Evolutionary conservation across 148 eudicot species (phyloP), one percentile per base, ranked within the genome.

Genomic region (Spergularia bocconei): DNA sequence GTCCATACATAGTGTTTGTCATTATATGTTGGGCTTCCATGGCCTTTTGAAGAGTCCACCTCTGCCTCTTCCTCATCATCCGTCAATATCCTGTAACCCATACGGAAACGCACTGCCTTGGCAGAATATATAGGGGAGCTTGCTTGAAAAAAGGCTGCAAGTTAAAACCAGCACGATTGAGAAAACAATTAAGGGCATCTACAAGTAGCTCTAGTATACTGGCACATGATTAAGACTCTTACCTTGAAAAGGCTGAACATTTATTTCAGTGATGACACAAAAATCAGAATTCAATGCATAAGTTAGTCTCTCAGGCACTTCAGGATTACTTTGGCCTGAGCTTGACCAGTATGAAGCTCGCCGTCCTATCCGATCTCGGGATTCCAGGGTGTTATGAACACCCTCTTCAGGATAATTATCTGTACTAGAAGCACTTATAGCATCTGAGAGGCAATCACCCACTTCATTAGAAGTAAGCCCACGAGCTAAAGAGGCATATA

Each of bases 281-380:
- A 91, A 61, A 71, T 86, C 85, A 58, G 90, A 81, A 38, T 74
- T 81, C 47, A 93, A 73, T 52, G 86, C 81, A 79, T 89, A 93
- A 10, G 87, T 82, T 19, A 93, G 73, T 19, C 76, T 93, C 83
- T 93, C 98, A 19, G 97, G 89, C 59, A 85, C 89, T 21, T 76
- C 72, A 51, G 97, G 90, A 84, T 91, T 70, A n/a, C 70, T 79
- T 50, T 85, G 85, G 62, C 98, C 98, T 69, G 84, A 81, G 72
- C 98, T 91, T 20, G 97, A 91, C 98, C 98, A 93, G 84, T 91
- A 91, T 20, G 88, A 88, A 72, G 87, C 83, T 68, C 85, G 78
- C 17, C 76, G 69, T 25, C 73, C 79, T 74, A 87, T 70, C 70
- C 78, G 79, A 70, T 87, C 91, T 78, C 90, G 83, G 70, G 95